A percentile compares a stretch with the other conserved stretches of the same genome.
These are phyloP conservation scores for Populus pruinosa DNA, from an alignment of 345 rosid species.

Conservation along the genomic window DNA sequence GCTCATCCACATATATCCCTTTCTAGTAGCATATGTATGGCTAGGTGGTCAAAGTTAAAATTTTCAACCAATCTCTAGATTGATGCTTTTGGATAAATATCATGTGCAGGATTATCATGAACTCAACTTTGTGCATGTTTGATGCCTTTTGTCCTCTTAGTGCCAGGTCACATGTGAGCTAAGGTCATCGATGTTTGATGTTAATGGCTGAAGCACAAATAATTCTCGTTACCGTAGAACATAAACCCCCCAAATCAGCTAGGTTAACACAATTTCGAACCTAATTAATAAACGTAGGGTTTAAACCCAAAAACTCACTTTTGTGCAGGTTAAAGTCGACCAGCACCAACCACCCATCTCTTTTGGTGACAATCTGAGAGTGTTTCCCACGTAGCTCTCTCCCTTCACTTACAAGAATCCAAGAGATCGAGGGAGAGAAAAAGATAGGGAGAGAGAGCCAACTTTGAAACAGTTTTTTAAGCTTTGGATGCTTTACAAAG, in stretches of 20 bases:
- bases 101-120: slow-evolving; percentile 19
- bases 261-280: neutral
- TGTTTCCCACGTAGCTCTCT: slow-evolving; percentile 38
- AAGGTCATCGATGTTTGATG: neutral
- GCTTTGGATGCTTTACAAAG: slow-evolving; percentile 41
- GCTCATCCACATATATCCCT: neutral
- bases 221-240: neutral
- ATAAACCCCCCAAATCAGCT: neutral
- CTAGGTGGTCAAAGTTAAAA: neutral
- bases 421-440: slow-evolving; percentile 7
- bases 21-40: neutral
- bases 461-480: slow-evolving; percentile 6
- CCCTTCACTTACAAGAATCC: slow-evolving; percentile 38
- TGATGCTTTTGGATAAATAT: neutral
- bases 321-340: slow-evolving; percentile 7
- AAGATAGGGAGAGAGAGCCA: slow-evolving; percentile 3
- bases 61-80: neutral
- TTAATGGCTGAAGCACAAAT: neutral
- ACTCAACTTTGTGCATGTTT: slow-evolving; percentile 5
- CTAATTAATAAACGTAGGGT: neutral
- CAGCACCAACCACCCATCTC: slow-evolving; percentile 22
- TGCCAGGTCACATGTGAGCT: neutral
- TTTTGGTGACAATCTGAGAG: slow-evolving; percentile 27
- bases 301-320: slow-evolving; percentile 5
- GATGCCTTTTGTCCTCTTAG: neutral